Conservation (phyloP, 192 early-diverging fungal genomes). For the Diversispora eburnea region DNA sequence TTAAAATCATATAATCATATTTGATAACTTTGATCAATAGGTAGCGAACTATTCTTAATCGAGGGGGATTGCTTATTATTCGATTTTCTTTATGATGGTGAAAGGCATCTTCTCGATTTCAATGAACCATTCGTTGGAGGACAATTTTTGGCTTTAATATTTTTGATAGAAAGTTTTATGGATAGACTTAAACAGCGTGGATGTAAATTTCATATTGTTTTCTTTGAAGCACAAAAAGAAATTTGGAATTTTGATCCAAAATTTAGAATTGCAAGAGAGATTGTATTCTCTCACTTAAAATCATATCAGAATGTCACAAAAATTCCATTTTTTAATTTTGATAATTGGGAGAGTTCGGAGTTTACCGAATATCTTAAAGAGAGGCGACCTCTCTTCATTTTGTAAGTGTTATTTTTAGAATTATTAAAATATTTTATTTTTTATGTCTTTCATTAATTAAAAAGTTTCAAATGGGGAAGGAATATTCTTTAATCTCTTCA, state of each 20-base stretch:
- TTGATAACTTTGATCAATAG: background rate
- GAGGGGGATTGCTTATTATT: slow-evolving; percentile 40
- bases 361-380: slow-evolving; percentile 22
- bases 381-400: slow-evolving; percentile 21
- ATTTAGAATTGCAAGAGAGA: slow-evolving; percentile 17
- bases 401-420: slow-evolving; percentile 3
- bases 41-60: slow-evolving; percentile 38
- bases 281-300: slow-evolving; percentile 20
- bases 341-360: slow-evolving; percentile 27
- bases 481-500: too few relatives aligned
- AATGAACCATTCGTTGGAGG: slow-evolving; percentile 12
- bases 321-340: slow-evolving; percentile 20
- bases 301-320: slow-evolving; percentile 6
- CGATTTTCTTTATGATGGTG: slow-evolving; percentile 15
- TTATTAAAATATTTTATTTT: too few relatives aligned
- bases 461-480: too few relatives aligned
- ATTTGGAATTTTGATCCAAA: slow-evolving; percentile 30
- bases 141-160: slow-evolving; percentile 32
- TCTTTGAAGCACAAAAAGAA: slow-evolving; percentile 34
- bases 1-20: too few relatives aligned
- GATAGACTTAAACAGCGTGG: slow-evolving; percentile 28
- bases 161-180: slow-evolving; percentile 33
- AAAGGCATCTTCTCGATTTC: slow-evolving; percentile 18
- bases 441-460: too few relatives aligned
- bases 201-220: slow-evolving; percentile 36